Evolutionary conservation across 2,329 filamentous ascomycete species (phyloP).

Genomic region (Metarhizium anisopliae): DNA sequence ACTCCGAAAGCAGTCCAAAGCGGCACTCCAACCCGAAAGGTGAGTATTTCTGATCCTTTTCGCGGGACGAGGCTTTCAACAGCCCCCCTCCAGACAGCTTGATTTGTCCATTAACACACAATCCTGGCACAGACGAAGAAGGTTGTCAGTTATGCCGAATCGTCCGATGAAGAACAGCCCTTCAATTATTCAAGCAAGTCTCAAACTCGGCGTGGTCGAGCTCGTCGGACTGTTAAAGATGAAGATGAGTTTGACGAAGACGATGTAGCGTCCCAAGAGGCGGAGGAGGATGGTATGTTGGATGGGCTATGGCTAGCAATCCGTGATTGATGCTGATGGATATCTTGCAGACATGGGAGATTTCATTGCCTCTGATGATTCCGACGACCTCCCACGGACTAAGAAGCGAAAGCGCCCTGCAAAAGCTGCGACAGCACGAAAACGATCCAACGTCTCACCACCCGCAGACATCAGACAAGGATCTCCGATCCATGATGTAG

Average conservation of each 20-base stretch:
- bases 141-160: constrained; percentile 73
- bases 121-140: constrained; percentile 36
- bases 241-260: constrained; percentile 65
- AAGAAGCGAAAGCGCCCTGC: constrained; percentile 69
- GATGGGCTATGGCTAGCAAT: background rate
- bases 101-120: background rate
- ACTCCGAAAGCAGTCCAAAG: constrained; percentile 23
- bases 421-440: constrained; percentile 45
- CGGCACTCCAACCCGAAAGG: constrained; percentile 76
- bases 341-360: constrained; percentile 65
- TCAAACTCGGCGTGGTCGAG: constrained; percentile 29
- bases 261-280: constrained; percentile 46
- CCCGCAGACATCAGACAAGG: constrained; percentile 11
- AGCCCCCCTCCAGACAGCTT: background rate
- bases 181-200: constrained; percentile 40
- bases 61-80: background rate
- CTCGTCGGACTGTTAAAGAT: constrained; percentile 53
- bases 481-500: constrained; percentile 38
- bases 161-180: constrained; percentile 69
- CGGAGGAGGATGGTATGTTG: constrained; percentile 52
- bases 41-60: constrained; percentile 23
- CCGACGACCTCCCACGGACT: constrained; percentile 45
- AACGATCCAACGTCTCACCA: constrained; percentile 50
- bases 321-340: constrained; percentile 4
- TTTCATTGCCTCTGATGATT: constrained; percentile 82